A percentile compares a stretch with the other conserved stretches of the same genome.
These are phyloP conservation scores for Moringa oleifera DNA, from an alignment of 345 rosid genomes.

Conservation along the genomic window DNA sequence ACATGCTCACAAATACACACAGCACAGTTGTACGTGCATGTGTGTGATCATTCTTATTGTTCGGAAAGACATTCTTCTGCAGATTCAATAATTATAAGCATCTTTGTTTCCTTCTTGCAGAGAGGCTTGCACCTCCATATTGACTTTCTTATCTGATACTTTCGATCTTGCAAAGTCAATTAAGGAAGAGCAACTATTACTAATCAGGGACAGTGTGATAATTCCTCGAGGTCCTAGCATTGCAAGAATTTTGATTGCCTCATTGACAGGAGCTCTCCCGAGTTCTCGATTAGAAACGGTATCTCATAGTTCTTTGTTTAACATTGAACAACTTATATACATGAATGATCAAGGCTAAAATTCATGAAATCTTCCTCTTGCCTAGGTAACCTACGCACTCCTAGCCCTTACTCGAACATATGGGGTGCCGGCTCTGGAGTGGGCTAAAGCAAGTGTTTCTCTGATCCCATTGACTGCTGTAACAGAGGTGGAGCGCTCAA, in stretches of 20 bases:
- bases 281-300: constrained; percentile 91
- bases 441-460: constrained; percentile 68
- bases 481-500: constrained; percentile 64
- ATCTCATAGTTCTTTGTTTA: constrained; percentile 12
- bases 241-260: constrained; percentile 76
- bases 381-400: constrained; percentile 72
- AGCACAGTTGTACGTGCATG: background rate
- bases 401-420: constrained; percentile 69
- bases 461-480: constrained; percentile 74
- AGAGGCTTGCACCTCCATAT: constrained; percentile 90
- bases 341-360: background rate
- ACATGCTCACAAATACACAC: too few species aligned
- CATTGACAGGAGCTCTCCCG: constrained; percentile 95
- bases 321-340: background rate
- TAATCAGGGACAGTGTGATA: constrained; percentile 59
- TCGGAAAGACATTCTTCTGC: background rate
- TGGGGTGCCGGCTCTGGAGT: constrained; percentile 55
- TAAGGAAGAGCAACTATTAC: constrained; percentile 55
- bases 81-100: background rate
- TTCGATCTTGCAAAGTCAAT: constrained; percentile 76
- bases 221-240: constrained; percentile 82
- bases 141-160: constrained; percentile 83
- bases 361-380: background rate
- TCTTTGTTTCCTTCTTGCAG: constrained; percentile 34
- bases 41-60: background rate